phyloP scores from a whole-genome alignment of 441 rosid species.

The Eutrema salsugineum region DNA sequence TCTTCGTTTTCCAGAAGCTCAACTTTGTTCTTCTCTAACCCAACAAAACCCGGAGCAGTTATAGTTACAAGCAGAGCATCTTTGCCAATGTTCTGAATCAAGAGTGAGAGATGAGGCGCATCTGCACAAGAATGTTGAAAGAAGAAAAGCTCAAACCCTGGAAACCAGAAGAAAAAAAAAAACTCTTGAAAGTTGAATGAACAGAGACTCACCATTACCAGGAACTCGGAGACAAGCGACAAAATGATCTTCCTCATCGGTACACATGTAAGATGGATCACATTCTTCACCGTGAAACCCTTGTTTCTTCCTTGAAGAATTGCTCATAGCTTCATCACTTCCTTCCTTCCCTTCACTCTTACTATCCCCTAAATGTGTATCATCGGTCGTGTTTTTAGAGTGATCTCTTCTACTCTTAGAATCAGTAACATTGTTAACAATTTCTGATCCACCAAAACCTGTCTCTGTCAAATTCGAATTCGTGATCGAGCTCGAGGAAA shows the following conservation, averaged over 20 bases:
- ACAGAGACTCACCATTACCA: conserved; percentile 50
- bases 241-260: conserved; percentile 43
- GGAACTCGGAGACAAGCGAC: conserved; percentile 81
- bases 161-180: too few species aligned
- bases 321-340: background rate
- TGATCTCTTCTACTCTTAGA: conserved; percentile 3
- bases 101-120: conserved; percentile 59
- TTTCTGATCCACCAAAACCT: conserved; percentile 1
- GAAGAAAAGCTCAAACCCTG: background rate
- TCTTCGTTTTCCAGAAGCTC: conserved; percentile 47
- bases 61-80: conserved; percentile 40
- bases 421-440: conserved; percentile 20
- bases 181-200: background rate
- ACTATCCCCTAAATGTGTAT: conserved; percentile 12
- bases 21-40: conserved; percentile 43
- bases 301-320: conserved; percentile 25
- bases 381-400: background rate
- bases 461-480: conserved; percentile 16
- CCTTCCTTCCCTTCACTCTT: background rate
- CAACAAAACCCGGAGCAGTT: conserved; percentile 53
- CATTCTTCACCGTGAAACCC: conserved; percentile 52
- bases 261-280: conserved; percentile 65
- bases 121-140: conserved; percentile 37
- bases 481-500: conserved; percentile 24
- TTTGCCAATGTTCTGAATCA: conserved; percentile 67